Evolutionary conservation across 768 basidiomycete species (phyloP).

Genomic region (Trametes cinnabarina): DNA sequence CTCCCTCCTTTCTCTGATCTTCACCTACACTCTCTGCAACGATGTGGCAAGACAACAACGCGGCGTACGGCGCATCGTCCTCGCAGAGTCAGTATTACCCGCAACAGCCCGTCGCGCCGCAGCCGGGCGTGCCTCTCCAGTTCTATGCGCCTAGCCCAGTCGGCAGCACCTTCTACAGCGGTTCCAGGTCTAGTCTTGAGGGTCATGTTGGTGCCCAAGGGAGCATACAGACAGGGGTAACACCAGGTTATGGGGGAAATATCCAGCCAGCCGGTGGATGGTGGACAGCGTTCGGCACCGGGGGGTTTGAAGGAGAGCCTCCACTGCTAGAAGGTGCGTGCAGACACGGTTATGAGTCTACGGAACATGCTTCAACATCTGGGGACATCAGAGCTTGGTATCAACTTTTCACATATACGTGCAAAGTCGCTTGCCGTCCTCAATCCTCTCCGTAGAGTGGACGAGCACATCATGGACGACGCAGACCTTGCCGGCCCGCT

Average conservation of each 20-base stretch:
- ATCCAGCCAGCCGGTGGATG: slow-evolving; percentile 76
- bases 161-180: slow-evolving; percentile 60
- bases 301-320: slow-evolving; percentile 93
- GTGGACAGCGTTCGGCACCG: slow-evolving; percentile 97
- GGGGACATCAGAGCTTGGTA: slow-evolving; percentile 75
- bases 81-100: slow-evolving; percentile 61
- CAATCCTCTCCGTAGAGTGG: slow-evolving; percentile 81
- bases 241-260: slow-evolving; percentile 61
- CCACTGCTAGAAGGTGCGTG: slow-evolving; percentile 84
- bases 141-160: slow-evolving; percentile 70
- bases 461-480: slow-evolving; percentile 97
- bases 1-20: slow-evolving; percentile 3
- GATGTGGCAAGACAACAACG: slow-evolving; percentile 78
- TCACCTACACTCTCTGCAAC: slow-evolving; percentile 1
- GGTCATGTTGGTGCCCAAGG: slow-evolving; percentile 61
- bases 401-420: slow-evolving; percentile 95
- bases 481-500: slow-evolving; percentile 96
- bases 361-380: no score
- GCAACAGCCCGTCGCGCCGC: slow-evolving; percentile 35
- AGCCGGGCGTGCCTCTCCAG: slow-evolving; percentile 62
- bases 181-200: slow-evolving; percentile 75
- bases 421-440: slow-evolving; percentile 93
- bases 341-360: no score
- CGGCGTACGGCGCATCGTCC: slow-evolving; percentile 57
- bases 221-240: slow-evolving; percentile 45